A percentile compares a stretch with the other conserved stretches of the same genome.
Conservation (phyloP, 306 rosid genomes). For the Cyamopsis tetragonoloba region DNA sequence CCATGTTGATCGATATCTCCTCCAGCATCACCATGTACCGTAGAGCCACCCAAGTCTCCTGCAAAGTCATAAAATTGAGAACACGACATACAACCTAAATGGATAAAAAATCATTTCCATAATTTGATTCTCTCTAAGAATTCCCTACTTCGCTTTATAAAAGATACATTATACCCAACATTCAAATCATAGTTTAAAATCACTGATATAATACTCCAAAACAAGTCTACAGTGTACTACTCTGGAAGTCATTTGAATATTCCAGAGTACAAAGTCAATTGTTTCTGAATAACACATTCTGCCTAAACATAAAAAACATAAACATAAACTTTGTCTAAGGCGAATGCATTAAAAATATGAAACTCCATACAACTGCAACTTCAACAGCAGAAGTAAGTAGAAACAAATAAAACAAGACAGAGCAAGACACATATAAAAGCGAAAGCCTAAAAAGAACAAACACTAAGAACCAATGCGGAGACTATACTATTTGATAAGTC, state of each 20-base stretch:
- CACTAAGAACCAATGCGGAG: neutral
- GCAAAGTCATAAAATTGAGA: slow-evolving; percentile 15
- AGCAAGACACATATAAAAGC: neutral
- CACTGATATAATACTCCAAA: neutral
- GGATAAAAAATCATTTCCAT: neutral
- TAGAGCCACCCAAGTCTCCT: slow-evolving; percentile 99
- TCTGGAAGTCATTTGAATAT: neutral
- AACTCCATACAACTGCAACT: neutral
- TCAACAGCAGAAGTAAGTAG: neutral
- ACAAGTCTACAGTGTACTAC: neutral
- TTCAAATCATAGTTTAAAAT: neutral
- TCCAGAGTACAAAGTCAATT: too few species aligned
- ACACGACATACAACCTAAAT: neutral
- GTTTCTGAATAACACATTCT: too few species aligned
- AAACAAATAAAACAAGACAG: neutral
- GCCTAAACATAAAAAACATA: neutral
- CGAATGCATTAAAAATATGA: neutral
- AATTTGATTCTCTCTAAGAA: neutral
- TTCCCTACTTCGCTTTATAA: neutral
- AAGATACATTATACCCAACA: neutral
- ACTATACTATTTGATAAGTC: neutral
- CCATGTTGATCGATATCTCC: slow-evolving; percentile 57
- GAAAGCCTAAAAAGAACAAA: neutral
- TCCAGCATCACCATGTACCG: slow-evolving; percentile 69
- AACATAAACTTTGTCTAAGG: neutral